Evolutionary conservation across 2,329 filamentous ascomycete genomes (phyloP).

Genomic region (Neurospora sp.): DNA sequence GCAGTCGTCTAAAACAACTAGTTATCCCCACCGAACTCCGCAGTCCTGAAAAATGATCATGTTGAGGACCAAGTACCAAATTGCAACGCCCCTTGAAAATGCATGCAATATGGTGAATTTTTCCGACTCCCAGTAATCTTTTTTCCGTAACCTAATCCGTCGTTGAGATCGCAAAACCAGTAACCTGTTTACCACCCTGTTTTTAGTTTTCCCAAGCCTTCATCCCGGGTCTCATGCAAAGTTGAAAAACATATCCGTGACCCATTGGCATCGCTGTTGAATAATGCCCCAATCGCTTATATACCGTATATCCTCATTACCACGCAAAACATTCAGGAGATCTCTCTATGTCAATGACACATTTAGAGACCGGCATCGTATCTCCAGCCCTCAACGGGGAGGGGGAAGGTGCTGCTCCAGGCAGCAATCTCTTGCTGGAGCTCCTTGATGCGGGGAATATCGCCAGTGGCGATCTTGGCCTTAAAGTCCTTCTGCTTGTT

Average conservation of each 20-base stretch:
- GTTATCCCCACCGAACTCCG: constrained; percentile 3
- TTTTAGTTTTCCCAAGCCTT: neutral
- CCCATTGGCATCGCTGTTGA: constrained; percentile 14
- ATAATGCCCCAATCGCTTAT: constrained; percentile 1
- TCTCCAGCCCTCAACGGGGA: constrained; percentile 72
- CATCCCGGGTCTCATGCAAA: neutral
- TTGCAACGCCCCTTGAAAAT: neutral
- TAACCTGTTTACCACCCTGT: neutral
- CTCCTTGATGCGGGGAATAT: constrained; percentile 70
- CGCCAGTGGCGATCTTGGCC: constrained; percentile 72
- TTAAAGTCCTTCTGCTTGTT: constrained; percentile 99
- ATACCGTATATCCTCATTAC: constrained; percentile 1
- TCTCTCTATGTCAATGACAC: constrained; percentile 5
- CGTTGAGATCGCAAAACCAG: neutral
- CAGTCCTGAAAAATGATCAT: neutral
- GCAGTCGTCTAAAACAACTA: constrained; percentile 18
- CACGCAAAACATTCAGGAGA: constrained; percentile 8
- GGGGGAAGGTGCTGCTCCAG: constrained; percentile 86
- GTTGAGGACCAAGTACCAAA: neutral
- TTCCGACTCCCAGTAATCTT: neutral
- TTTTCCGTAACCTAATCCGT: neutral
- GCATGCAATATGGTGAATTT: neutral
- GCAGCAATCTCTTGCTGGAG: constrained; percentile 81
- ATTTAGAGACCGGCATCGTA: constrained; percentile 48
- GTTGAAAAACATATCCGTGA: constrained; percentile 4